These are phyloP conservation scores for Ampelocalamus luodianensis DNA, from an alignment of 176 grass and related monocot species.

Conservation along the genomic window DNA sequence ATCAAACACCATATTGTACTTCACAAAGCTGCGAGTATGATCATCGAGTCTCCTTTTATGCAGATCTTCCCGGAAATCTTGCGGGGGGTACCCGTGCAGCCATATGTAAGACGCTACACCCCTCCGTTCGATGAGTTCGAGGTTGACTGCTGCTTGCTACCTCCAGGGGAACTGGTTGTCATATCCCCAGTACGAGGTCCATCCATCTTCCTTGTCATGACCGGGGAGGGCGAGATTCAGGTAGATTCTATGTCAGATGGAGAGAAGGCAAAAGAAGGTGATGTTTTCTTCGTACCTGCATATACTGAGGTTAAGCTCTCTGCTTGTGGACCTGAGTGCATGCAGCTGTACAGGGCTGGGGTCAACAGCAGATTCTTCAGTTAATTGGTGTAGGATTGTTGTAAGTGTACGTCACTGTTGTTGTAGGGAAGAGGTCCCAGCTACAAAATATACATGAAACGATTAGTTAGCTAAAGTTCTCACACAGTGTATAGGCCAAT, in stretches of 20 bases:
- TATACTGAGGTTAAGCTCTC: slow-evolving; percentile 62
- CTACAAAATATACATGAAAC: slow-evolving; percentile 30
- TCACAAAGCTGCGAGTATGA: not conserved
- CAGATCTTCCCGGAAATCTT: slow-evolving; percentile 79
- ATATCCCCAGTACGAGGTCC: slow-evolving; percentile 66
- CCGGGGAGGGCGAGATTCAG: slow-evolving; percentile 57
- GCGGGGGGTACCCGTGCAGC: slow-evolving; percentile 53
- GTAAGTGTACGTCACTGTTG: not conserved
- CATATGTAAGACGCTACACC: slow-evolving; percentile 67
- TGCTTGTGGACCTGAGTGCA: slow-evolving; percentile 31
- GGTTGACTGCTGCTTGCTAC: slow-evolving; percentile 62
- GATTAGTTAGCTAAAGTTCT: slow-evolving; percentile 29
- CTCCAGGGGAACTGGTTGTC: slow-evolving; percentile 46
- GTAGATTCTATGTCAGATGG: slow-evolving; percentile 26
- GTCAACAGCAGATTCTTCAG: slow-evolving; percentile 78
- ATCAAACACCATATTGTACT: not conserved
- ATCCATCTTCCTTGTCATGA: slow-evolving; percentile 74
- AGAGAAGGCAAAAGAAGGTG: slow-evolving; percentile 60
- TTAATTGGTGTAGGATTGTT: slow-evolving; percentile 35
- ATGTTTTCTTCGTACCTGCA: slow-evolving; percentile 73
- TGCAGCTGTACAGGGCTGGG: slow-evolving; percentile 75
- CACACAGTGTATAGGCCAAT: slow-evolving; percentile 46
- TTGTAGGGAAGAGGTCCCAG: slow-evolving; percentile 24
- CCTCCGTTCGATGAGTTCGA: slow-evolving; percentile 90
- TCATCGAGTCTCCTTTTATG: not conserved